phyloP scores from a whole-genome alignment of 805 yeast genomes.

The Lipomyces yamanashiensis region DNA sequence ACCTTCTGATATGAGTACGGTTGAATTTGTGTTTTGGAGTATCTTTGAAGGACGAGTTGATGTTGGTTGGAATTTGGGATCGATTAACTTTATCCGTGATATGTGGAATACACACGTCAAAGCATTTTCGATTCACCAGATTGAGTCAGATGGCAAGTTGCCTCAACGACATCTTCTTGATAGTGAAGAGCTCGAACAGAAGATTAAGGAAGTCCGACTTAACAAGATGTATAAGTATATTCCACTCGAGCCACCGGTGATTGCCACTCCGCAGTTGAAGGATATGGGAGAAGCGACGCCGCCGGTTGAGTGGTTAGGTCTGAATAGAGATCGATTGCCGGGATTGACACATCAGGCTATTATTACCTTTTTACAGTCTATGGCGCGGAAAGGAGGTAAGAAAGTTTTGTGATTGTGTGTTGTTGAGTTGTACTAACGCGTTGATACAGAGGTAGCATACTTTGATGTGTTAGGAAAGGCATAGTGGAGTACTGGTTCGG shows the following conservation, averaged over 20 bases:
- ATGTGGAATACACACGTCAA: constrained; percentile 88
- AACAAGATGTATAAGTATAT: constrained; percentile 55
- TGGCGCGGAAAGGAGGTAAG: constrained; percentile 67
- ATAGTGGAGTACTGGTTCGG: neutral
- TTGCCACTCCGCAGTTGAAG: constrained; percentile 85
- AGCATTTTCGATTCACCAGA: constrained; percentile 67
- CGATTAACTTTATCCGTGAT: constrained; percentile 85
- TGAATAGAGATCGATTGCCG: constrained; percentile 85
- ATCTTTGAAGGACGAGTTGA: constrained; percentile 89
- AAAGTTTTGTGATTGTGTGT: neutral
- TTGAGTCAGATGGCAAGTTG: constrained; percentile 45
- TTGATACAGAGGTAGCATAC: constrained; percentile 49
- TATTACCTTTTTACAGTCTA: constrained; percentile 71
- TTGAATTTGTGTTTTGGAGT: constrained; percentile 72
- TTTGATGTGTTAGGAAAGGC: constrained; percentile 51
- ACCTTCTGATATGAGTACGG: constrained; percentile 51
- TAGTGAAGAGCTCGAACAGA: constrained; percentile 48
- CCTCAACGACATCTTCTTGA: constrained; percentile 39
- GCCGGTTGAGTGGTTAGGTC: constrained; percentile 97
- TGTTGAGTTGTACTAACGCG: neutral
- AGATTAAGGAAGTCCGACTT: constrained; percentile 54
- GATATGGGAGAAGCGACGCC: constrained; percentile 98
- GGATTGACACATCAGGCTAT: constrained; percentile 81
- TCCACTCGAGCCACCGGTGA: constrained; percentile 74
- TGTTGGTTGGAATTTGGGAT: constrained; percentile 91